Base-by-base conservation (phyloP, 2,329 filamentous ascomycete genomes). In the Verticillium longisporum region DNA sequence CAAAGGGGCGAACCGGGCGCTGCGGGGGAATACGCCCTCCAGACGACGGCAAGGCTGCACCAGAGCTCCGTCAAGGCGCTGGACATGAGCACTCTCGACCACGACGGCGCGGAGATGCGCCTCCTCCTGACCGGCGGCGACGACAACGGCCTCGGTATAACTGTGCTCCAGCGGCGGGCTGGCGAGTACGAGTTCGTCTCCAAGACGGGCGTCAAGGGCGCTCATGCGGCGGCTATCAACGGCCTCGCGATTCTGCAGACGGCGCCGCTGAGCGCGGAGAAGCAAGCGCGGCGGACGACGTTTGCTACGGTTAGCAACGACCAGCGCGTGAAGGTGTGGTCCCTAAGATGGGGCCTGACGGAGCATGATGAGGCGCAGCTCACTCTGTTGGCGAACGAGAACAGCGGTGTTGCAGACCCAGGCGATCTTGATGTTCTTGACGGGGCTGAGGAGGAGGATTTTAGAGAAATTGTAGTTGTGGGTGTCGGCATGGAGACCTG, bases 21-120 rank as follows among this genome's bases (percentile, higher is more conserved):
- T 9, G n/a, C 57, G 3, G 58, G 58, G 21, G 61, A 65, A 10
- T 76, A 71, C 56, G 61, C 60, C 1, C 64, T 77, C 3, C 66
- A 66, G 9, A 63, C 73, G 13, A 73, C 74, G 11, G 70, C 70
- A 1, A 79, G 77, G 59, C 72, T 94, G 31, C 95, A 98, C 69
- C 92, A 96, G 68, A 96, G 84, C 72, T 87, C 88, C 58, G 85
- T 97, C 71, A 96, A 97, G 72, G 77, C 80, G 21, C 74, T 89
- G 2, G 82, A 82, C 62, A 62, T 85, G 57, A 64, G 67, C 4
- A 54, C 18, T 14, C n/a, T 32, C n/a, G 56, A 58, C 41, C 61
- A 34, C 67, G 66, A n/a, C n/a, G 45, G 18, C 5, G 45, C n/a
- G 21, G 65, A 74, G 58, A 66, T 77, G 66, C 66, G 63, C 90